phyloP scores from a whole-genome alignment of 2,329 filamentous ascomycete genomes.

The Trichoderma sp. region DNA sequence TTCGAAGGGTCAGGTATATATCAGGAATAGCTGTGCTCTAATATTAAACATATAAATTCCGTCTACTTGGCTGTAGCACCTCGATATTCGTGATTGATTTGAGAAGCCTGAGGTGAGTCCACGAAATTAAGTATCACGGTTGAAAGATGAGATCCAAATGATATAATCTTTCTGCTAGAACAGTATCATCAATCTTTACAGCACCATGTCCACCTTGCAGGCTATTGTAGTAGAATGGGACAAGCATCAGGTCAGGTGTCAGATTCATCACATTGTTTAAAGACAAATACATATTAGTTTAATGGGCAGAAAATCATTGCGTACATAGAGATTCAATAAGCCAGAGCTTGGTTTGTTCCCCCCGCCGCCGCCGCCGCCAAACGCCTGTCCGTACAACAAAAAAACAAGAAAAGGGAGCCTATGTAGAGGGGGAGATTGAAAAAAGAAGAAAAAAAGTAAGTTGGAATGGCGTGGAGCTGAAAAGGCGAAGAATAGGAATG shows the following conservation, averaged over 20 bases:
- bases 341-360: not conserved
- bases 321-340: not conserved
- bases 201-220: not conserved
- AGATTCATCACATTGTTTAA: not conserved
- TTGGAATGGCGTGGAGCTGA: not conserved
- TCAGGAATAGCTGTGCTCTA: not conserved
- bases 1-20: not conserved
- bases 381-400: conserved; percentile 4
- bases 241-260: not conserved
- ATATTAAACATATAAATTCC: not conserved
- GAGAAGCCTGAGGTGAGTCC: not conserved
- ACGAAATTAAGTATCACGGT: not conserved
- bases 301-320: not conserved
- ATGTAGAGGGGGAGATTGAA: not conserved
- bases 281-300: not conserved
- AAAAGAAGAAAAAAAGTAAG: not conserved
- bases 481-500: not conserved
- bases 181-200: not conserved
- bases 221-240: not conserved
- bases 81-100: not conserved
- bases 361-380: not conserved
- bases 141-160: not conserved
- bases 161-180: too few relatives aligned
- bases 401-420: not conserved
- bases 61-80: not conserved